A percentile compares a stretch with the other conserved stretches of the same genome.
These are phyloP conservation scores for Emergomyces pasteurianus DNA, from an alignment of 2,329 filamentous ascomycete species.

Conservation along the genomic window DNA sequence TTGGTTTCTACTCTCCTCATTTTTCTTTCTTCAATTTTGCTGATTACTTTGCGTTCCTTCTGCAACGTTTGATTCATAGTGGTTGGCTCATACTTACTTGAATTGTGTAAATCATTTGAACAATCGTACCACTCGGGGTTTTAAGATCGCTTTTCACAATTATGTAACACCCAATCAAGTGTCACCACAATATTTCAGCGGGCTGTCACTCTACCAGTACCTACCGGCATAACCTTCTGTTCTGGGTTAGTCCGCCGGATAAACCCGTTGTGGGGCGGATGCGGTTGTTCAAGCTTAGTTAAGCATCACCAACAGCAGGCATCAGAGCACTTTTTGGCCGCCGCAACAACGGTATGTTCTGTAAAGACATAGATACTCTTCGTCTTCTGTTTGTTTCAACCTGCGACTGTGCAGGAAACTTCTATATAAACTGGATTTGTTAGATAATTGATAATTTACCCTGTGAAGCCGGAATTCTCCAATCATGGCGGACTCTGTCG, in stretches of 20 bases:
- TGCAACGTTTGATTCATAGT: not conserved
- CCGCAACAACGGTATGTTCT: not conserved
- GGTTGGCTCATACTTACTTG: not conserved
- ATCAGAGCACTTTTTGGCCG: not conserved
- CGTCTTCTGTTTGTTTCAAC: not conserved
- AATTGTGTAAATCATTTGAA: not conserved
- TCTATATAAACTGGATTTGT: not conserved
- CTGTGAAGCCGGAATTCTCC: constrained; percentile 6
- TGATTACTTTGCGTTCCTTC: not conserved
- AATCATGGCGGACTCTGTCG: constrained; percentile 13
- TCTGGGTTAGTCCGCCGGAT: not conserved
- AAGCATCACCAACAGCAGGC: not conserved
- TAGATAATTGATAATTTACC: constrained; percentile 1
- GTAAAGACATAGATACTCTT: not conserved
- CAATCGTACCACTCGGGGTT: not conserved
- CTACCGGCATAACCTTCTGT: not conserved
- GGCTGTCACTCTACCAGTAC: too few relatives aligned
- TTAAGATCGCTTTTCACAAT: not conserved
- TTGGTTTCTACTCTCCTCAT: not conserved
- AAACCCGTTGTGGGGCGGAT: not conserved
- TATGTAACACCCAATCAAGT: not conserved
- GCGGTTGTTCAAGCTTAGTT: not conserved
- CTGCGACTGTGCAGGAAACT: not conserved
- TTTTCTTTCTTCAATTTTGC: not conserved
- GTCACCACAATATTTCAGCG: not conserved